A percentile compares a stretch with the other conserved stretches of the same genome.
Evolutionary conservation across 306 rosid genomes (phyloP).

Genomic region (Senna siamea): DNA sequence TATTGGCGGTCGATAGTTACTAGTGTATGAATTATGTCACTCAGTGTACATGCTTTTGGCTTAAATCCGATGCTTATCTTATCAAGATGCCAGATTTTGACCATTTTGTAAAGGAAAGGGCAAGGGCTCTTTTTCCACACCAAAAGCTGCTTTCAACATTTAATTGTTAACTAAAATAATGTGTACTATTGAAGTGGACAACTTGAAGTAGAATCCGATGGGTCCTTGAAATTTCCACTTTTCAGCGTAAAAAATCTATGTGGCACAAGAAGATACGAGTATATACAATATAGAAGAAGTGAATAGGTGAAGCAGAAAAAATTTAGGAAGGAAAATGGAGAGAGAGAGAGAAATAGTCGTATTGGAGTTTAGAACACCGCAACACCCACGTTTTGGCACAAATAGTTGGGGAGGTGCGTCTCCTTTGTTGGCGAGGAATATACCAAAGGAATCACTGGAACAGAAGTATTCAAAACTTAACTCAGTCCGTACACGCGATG

Average conservation of each 20-base stretch:
- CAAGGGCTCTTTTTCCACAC: too few relatives aligned
- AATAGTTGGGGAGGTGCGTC: constrained; percentile 89
- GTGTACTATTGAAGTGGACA: too few relatives aligned
- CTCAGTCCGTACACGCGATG: constrained; percentile 45
- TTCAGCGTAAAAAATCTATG: constrained; percentile 22
- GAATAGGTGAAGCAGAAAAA: not conserved
- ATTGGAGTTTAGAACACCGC: constrained; percentile 73
- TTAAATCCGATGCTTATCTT: not conserved
- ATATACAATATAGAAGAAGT: not conserved
- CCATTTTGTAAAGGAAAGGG: too few relatives aligned
- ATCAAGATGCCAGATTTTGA: not conserved
- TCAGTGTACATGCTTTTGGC: not conserved
- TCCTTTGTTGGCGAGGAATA: constrained; percentile 75
- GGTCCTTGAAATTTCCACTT: constrained; percentile 18
- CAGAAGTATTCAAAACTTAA: constrained; percentile 58
- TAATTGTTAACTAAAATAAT: too few relatives aligned
- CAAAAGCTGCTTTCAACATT: too few relatives aligned
- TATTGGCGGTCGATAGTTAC: not conserved
- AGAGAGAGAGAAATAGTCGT: constrained; percentile 14
- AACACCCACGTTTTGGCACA: constrained; percentile 66
- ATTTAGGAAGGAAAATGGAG: constrained; percentile 24
- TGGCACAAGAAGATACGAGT: constrained; percentile 16
- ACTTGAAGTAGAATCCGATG: too few relatives aligned
- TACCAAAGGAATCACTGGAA: constrained; percentile 72
- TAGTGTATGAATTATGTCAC: too few relatives aligned